These are phyloP conservation scores for Saccharomycopsis schoenii DNA, from an alignment of 805 yeast genomes.

Conservation along the genomic window DNA sequence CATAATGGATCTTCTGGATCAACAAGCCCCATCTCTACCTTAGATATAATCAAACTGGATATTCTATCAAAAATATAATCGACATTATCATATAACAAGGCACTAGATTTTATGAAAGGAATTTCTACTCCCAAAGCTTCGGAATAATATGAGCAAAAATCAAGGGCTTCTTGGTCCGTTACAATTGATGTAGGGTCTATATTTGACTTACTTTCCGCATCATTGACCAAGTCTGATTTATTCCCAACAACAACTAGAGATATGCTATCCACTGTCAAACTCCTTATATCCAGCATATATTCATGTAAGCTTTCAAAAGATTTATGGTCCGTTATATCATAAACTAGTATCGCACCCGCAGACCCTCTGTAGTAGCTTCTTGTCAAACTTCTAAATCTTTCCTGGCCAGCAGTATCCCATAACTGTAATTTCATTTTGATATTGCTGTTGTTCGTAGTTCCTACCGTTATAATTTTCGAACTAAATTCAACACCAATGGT, in stretches of 20 bases:
- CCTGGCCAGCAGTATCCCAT: constrained; percentile 33
- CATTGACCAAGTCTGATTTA: constrained; percentile 23
- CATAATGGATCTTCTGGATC: constrained; percentile 37
- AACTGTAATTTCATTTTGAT: constrained; percentile 26
- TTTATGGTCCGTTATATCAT: constrained; percentile 24
- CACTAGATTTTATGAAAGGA: constrained; percentile 32
- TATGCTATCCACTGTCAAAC: constrained; percentile 23
- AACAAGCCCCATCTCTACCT: constrained; percentile 37
- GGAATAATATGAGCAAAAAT: constrained; percentile 25
- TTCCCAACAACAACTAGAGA: constrained; percentile 29
- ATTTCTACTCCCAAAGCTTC: constrained; percentile 24
- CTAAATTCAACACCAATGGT: constrained; percentile 34
- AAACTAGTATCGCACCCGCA: constrained; percentile 30
- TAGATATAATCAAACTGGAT: constrained; percentile 33
- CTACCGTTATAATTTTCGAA: constrained; percentile 25
- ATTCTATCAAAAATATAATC: constrained; percentile 31
- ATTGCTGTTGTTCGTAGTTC: constrained; percentile 2
- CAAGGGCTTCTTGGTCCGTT: constrained; percentile 27
- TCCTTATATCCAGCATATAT: constrained; percentile 25
- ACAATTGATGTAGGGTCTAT: constrained; percentile 26
- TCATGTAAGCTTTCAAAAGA: constrained; percentile 24
- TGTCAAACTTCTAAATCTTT: constrained; percentile 30
- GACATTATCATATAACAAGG: constrained; percentile 33
- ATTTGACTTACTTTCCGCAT: not conserved
- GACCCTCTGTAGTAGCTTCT: constrained; percentile 31